Evolutionary conservation across 1,139 yeast genomes (phyloP), one percentile per base, ranked within the genome.

Genomic region (Debaryomyces subglobosus): DNA sequence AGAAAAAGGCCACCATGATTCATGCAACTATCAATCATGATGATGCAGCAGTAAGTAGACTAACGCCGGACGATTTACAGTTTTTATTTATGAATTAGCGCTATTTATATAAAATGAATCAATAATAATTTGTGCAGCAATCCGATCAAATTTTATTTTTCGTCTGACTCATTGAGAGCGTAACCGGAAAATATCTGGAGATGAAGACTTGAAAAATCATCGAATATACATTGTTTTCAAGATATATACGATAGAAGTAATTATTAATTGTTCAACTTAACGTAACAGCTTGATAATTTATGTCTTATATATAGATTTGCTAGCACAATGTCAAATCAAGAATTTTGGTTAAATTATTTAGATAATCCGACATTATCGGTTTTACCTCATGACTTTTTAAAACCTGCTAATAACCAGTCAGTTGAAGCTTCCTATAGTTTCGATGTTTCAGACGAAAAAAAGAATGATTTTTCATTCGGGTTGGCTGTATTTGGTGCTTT

Each of bases 1-100:
- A 94, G 51, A 95, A 95, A 72, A 94, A 94, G 71, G 98, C 98
- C 5, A 89, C 89, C 59, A 94, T 94, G 99, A 95, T 94, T 52
- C 86, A 89, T 64, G 99, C 99, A 0, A 94, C 98, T 0, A 87
- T 94, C 49, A 95, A 92, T 53, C 85, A 85, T 48, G 99, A 94
- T 60, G 96, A 90, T 57, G 88, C 87, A 6, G 97, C 99, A 0
- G 86, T 94, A 45, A 91, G 80, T 62, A 76, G 91, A 52, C 74
- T 94, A 50, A 90, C 97, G 0, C 96, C 97, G 0, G 96, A 89
- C 44, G 99, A 94, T 66, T 79, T 94, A 72, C 97, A 94, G 68
- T 94, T 94, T 68, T 79, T 94, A 69, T 94, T 94, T 68, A 88
- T 80, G 74, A 87, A 86, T 60, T 89, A 68, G 49, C 13, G 13